phyloP scores from a whole-genome alignment of 2,329 filamentous ascomycete genomes.

The Colletotrichum sp. region DNA sequence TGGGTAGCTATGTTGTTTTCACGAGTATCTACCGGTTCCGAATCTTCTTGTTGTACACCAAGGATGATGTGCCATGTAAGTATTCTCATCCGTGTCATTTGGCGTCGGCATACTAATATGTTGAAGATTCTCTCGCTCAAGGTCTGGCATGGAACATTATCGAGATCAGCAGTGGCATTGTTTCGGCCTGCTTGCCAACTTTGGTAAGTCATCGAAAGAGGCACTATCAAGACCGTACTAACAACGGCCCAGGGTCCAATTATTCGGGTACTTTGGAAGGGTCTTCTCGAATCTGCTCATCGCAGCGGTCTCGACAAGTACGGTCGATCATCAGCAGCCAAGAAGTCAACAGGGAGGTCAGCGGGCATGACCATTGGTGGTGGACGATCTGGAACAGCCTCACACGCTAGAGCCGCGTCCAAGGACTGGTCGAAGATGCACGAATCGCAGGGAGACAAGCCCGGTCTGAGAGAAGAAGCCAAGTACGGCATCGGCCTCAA shows the following conservation, averaged over 20 bases:
- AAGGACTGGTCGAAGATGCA: slow-evolving; percentile 11
- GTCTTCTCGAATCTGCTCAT: neutral
- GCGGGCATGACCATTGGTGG: slow-evolving; percentile 11
- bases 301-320: slow-evolving; percentile 6
- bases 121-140: neutral
- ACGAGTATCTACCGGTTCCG: slow-evolving; percentile 11
- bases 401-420: neutral
- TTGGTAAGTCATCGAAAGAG: neutral
- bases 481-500: slow-evolving; percentile 24
- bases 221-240: neutral
- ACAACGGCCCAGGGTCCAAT: neutral
- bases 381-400: neutral
- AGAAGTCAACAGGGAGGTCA: slow-evolving; percentile 2
- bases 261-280: slow-evolving; percentile 3
- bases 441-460: neutral
- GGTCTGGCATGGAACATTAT: slow-evolving; percentile 17
- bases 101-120: neutral
- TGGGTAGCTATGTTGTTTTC: slow-evolving; percentile 17
- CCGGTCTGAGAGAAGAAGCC: neutral
- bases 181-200: slow-evolving; percentile 14
- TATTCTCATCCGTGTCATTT: rapidly evolving
- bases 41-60: slow-evolving; percentile 4
- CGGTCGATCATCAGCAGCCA: neutral
- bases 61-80: slow-evolving; percentile 12
- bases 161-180: slow-evolving; percentile 18